Percentiles rank a stretch among this genome's conserved stretches.
phyloP scores from a whole-genome alignment of 257 asterid genomes.

The Salvia rosmarinus region DNA sequence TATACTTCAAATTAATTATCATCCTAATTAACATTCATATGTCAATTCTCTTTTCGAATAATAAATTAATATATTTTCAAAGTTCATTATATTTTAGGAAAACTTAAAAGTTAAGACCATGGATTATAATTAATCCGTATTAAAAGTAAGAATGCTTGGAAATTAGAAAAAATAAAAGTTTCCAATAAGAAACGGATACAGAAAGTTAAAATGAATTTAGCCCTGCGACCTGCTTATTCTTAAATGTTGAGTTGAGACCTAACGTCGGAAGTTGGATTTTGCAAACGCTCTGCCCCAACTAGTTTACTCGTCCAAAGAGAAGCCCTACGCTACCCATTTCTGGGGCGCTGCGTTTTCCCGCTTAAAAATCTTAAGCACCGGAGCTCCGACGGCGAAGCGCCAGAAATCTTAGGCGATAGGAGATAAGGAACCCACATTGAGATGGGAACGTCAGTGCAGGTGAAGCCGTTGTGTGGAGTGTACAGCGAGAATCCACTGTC shows the following conservation, averaged over 20 bases:
- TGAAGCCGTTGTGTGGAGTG: constrained; percentile 93
- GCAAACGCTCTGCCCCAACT: background rate
- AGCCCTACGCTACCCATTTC: background rate
- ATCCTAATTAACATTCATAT: too few species aligned
- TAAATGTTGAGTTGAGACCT: background rate
- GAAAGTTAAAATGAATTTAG: too few species aligned
- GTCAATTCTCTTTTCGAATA: too few species aligned
- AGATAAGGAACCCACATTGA: background rate
- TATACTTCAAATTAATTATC: too few species aligned
- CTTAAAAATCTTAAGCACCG: constrained; percentile 15
- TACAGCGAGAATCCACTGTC: constrained; percentile 92
- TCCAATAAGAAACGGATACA: too few species aligned
- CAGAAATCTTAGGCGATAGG: background rate
- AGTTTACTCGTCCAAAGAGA: background rate
- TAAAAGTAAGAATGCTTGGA: too few species aligned
- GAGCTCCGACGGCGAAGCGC: constrained; percentile 33
- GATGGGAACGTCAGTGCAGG: constrained; percentile 99
- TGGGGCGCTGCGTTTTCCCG: constrained; percentile 31
- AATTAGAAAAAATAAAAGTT: too few species aligned
- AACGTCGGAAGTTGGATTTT: background rate
- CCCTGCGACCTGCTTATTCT: too few species aligned
- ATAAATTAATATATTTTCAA: too few species aligned
- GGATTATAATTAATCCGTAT: too few species aligned
- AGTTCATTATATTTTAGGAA: too few species aligned
- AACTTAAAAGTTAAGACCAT: too few species aligned